Percentiles rank a stretch among this genome's conserved stretches.
These are phyloP conservation scores for Crucibulum laeve DNA, from an alignment of 768 basidiomycete species.

Conservation along the genomic window DNA sequence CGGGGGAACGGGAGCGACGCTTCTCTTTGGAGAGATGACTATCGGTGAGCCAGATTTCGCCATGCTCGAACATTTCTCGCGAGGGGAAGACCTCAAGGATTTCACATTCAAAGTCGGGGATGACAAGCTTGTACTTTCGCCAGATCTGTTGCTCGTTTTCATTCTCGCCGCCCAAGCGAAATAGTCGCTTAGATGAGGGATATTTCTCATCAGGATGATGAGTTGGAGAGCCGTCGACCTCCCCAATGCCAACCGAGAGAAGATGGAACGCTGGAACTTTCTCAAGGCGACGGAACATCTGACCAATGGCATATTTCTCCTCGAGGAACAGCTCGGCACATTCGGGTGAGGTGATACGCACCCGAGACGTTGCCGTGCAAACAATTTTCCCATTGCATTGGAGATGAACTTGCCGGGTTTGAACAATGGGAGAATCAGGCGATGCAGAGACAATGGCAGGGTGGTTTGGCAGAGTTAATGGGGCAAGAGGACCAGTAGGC, in stretches of 20 bases:
- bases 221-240: conserved; percentile 9
- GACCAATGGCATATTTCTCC: conserved; percentile 54
- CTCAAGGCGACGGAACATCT: conserved; percentile 48
- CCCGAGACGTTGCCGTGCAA: conserved; percentile 53
- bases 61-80: conserved; percentile 58
- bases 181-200: conserved; percentile 5
- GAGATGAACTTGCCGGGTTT: conserved; percentile 53
- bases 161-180: conserved; percentile 3
- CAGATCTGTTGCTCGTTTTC: conserved; percentile 36
- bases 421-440: conserved; percentile 39
- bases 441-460: conserved; percentile 27
- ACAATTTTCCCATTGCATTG: conserved; percentile 39
- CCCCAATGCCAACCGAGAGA: conserved; percentile 45
- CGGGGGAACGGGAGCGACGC: neutral
- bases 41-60: conserved; percentile 51
- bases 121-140: conserved; percentile 54
- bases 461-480: conserved; percentile 22
- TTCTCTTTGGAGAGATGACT: no score
- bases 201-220: conserved; percentile 7
- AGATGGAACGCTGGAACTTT: conserved; percentile 49
- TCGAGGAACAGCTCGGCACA: conserved; percentile 51
- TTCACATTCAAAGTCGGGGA: conserved; percentile 59
- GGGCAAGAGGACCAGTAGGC: conserved; percentile 10
- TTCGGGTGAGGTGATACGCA: conserved; percentile 42
- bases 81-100: conserved; percentile 69